These are phyloP conservation scores for Poa annua DNA, from an alignment of 176 grass and related monocot species.

Conservation along the genomic window DNA sequence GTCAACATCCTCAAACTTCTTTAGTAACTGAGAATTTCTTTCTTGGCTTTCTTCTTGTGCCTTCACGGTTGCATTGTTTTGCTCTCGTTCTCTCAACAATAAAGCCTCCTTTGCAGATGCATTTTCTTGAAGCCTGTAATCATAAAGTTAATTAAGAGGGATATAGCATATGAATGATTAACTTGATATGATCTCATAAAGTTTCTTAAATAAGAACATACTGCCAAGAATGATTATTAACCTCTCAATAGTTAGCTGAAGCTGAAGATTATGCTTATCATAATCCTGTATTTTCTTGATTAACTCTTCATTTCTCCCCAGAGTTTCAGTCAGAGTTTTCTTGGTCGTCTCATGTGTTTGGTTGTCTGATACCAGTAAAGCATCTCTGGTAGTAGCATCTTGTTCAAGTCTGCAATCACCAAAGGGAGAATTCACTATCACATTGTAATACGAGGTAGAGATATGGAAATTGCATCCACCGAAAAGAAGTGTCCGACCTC, in stretches of 20 bases:
- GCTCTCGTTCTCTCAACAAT: slow-evolving; percentile 53
- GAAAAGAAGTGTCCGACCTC: slow-evolving; percentile 55
- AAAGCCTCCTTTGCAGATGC: slow-evolving; percentile 50
- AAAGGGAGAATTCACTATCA: slow-evolving; percentile 35
- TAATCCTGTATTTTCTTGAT: slow-evolving; percentile 51
- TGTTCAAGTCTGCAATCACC: slow-evolving; percentile 50
- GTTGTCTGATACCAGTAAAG: slow-evolving; percentile 51
- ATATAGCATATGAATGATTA: slow-evolving; percentile 34
- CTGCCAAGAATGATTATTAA: slow-evolving; percentile 39
- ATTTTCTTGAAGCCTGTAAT: slow-evolving; percentile 55
- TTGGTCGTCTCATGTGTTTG: slow-evolving; percentile 48
- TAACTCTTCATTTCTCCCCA: slow-evolving; percentile 49
- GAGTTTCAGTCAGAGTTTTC: slow-evolving; percentile 52
- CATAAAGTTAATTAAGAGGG: slow-evolving; percentile 25
- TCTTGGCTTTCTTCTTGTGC: slow-evolving; percentile 56
- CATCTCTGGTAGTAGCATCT: slow-evolving; percentile 50
- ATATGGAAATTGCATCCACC: slow-evolving; percentile 9
- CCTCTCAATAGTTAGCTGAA: slow-evolving; percentile 57
- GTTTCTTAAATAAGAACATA: slow-evolving; percentile 32
- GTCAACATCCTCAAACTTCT: slow-evolving; percentile 60
- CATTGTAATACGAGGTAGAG: slow-evolving; percentile 25
- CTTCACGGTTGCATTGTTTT: slow-evolving; percentile 49
- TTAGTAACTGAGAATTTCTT: slow-evolving; percentile 48
- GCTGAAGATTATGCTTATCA: slow-evolving; percentile 53
- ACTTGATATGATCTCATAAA: slow-evolving; percentile 29